phyloP scores from a whole-genome alignment of 73 alveolate species.

The Uronychia binucleata region DNA sequence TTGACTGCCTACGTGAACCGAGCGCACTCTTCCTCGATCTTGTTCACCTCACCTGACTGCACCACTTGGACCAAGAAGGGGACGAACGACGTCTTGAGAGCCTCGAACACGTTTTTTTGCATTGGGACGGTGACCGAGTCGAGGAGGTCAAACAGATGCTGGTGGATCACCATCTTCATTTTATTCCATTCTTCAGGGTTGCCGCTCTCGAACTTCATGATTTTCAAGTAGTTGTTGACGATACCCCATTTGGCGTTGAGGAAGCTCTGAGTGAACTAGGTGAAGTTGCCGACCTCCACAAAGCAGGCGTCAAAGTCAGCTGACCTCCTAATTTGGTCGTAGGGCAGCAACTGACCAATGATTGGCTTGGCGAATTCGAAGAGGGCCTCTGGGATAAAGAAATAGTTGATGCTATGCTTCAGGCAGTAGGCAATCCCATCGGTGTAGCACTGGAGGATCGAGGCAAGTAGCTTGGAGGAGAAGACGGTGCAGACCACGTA shows the following conservation, averaged over 20 bases:
- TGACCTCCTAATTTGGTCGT: neutral
- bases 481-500: neutral
- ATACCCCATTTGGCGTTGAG: neutral
- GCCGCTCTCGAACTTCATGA: neutral
- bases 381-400: slow-evolving; percentile 1
- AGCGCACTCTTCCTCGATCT: slow-evolving; percentile 2
- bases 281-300: neutral
- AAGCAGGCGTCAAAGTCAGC: neutral
- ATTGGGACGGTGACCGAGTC: neutral
- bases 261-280: neutral
- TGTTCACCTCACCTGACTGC: neutral
- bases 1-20: neutral
- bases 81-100: slow-evolving; percentile 8
- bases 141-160: neutral
- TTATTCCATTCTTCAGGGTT: neutral
- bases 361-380: neutral
- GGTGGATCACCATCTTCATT: neutral
- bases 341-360: neutral
- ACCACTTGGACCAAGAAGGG: slow-evolving; percentile 7
- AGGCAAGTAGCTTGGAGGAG: neutral
- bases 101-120: slow-evolving; percentile 3
- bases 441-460: neutral
- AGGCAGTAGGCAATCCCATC: neutral
- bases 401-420: neutral
- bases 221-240: neutral